Percentiles rank a stretch among this genome's conserved stretches.
Conservation (phyloP, 495 filamentous ascomycete genomes). For the Trichoderma asperelloides region DNA sequence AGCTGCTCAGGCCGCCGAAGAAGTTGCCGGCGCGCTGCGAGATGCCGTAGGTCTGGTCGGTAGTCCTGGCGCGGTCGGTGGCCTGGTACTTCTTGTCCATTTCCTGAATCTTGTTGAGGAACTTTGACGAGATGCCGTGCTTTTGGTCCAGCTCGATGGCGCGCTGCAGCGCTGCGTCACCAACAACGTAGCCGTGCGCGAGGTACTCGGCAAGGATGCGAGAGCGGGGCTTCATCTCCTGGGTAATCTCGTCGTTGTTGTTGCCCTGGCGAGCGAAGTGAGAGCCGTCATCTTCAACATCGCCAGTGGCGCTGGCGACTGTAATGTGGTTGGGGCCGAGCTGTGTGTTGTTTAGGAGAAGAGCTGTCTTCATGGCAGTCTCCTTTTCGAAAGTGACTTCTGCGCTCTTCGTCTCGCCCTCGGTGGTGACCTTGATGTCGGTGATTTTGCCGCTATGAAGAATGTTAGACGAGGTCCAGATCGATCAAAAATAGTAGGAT, state of each 20-base stretch:
- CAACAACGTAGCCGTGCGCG: conserved; percentile 82
- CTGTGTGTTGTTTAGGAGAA: conserved; percentile 92
- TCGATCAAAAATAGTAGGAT: neutral
- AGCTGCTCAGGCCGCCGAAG: conserved; percentile 55
- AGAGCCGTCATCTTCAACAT: conserved; percentile 50
- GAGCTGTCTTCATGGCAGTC: conserved; percentile 89
- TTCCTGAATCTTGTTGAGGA: conserved; percentile 60
- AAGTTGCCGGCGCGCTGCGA: conserved; percentile 52
- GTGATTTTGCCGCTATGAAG: conserved; percentile 76
- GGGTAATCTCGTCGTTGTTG: conserved; percentile 62
- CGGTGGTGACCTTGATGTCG: conserved; percentile 64
- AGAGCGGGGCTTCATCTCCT: conserved; percentile 90
- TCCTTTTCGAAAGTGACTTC: conserved; percentile 94
- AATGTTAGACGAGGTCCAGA: conserved; percentile 18
- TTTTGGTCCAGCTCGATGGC: conserved; percentile 86
- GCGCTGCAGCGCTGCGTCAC: conserved; percentile 72
- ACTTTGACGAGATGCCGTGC: conserved; percentile 72
- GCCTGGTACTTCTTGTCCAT: conserved; percentile 80
- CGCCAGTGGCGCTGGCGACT: conserved; percentile 58
- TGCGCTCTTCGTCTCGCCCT: conserved; percentile 62
- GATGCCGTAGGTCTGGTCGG: conserved; percentile 70
- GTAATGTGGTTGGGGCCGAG: conserved; percentile 73
- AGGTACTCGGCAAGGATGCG: conserved; percentile 95
- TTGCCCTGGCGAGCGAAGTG: conserved; percentile 32
- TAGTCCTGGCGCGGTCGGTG: conserved; percentile 62